These are phyloP conservation scores for Aspergillus ellipticus DNA, from an alignment of 495 filamentous ascomycete species.

Conservation along the genomic window DNA sequence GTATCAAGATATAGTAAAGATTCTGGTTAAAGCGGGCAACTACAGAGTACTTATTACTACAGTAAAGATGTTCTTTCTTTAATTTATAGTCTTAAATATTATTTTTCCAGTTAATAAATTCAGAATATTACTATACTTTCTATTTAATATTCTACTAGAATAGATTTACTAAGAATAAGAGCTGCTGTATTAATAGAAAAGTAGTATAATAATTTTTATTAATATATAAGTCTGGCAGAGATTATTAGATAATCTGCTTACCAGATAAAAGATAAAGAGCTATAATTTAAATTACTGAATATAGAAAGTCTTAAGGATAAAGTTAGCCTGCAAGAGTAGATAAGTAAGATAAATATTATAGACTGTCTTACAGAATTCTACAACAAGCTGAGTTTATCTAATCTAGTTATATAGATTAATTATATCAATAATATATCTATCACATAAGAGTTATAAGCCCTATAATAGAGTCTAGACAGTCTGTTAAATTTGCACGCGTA, in stretches of 20 bases:
- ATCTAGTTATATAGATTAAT: too few species aligned
- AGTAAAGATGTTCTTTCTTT: neutral
- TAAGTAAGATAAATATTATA: too few species aligned
- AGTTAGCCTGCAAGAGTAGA: too few species aligned
- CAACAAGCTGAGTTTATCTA: too few species aligned
- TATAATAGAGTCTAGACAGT: too few species aligned
- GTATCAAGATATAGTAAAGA: neutral
- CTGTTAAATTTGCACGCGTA: too few species aligned
- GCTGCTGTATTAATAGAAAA: neutral
- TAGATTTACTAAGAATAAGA: constrained; percentile 1
- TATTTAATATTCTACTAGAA: neutral
- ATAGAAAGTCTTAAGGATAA: too few species aligned
- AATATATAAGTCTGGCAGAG: neutral
- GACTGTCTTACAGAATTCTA: too few species aligned
- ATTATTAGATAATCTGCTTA: neutral
- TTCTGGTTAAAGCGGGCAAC: constrained; percentile 3
- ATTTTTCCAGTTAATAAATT: neutral
- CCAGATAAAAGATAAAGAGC: neutral
- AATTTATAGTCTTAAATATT: neutral
- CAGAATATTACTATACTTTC: neutral
- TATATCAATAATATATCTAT: too few species aligned
- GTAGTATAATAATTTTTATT: neutral
- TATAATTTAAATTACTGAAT: neutral
- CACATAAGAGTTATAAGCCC: too few species aligned
- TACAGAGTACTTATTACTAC: neutral